Evolutionary conservation across 371 early-diverging fungal species (phyloP), one percentile per base, ranked within the genome.

Genomic region (Apophysomyces variabilis): DNA sequence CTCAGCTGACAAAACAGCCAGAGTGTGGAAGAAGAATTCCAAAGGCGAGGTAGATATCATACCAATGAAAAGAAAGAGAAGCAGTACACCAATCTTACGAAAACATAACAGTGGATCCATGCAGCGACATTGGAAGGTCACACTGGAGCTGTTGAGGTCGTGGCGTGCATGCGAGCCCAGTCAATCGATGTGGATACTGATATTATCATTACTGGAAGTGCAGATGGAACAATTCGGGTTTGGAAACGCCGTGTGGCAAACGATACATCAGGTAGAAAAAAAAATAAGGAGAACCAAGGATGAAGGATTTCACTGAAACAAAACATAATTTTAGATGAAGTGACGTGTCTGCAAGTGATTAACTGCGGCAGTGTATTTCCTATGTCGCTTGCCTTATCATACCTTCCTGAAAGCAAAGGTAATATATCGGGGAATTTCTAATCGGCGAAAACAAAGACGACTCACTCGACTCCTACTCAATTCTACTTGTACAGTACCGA

Each of bases 1-100:
- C n/a, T 92, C 94, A 5, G 91, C 93, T 4, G 95, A 95, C 69
- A 81, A 82, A 61, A 91, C 94, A 0, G 87, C 85, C 0, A 85
- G 91, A 12, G 71, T 95, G 2, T 95, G 97, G 96, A 87, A 86
- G 62, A 74, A 60, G 39, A 70, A 71, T 38, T 32, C 14, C 7
- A 26, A 35, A 21, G 79, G 76, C 14, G 60, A 77, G 66, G 80
- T 75, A 69, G 39, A 32, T 26, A 3, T 26, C 3, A 26, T 26
- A 26, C 32, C 32, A 26, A 8, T 63, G 18, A 12, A 54, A 7
- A 45, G 37, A 9, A 26, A 62, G 32, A 26, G 32, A 26, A 26
- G 32, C 32, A 26, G 32, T 26, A 26, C 32, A 0, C 32, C 3
- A 2, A 2, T 26, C 32, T 26, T 18, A 35, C 41, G 5, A 39